A percentile compares a stretch with the other conserved stretches of the same genome.
Evolutionary conservation across 208 protist species (phyloP).

Genomic region (Leishmania guyanensis): DNA sequence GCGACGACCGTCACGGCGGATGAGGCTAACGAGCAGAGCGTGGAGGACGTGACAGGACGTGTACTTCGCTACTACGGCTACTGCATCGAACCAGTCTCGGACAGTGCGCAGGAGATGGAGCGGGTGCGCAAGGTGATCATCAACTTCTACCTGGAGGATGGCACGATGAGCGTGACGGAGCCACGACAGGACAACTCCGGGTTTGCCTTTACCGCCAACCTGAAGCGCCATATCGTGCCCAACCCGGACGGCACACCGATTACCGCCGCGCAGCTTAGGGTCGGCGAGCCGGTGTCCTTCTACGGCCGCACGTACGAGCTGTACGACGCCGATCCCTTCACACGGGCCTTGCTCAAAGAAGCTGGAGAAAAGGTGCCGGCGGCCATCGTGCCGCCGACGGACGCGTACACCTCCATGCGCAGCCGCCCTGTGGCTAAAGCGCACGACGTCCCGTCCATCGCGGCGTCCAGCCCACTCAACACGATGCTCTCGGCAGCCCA

Average conservation of each 20-base stretch:
- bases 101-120: slow-evolving; percentile 90
- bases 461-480: slow-evolving; percentile 64
- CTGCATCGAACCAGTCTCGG: slow-evolving; percentile 94
- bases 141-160: slow-evolving; percentile 96
- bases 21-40: not conserved
- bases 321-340: slow-evolving; percentile 94
- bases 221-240: slow-evolving; percentile 93
- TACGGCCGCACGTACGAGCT: slow-evolving; percentile 95
- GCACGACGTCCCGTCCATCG: slow-evolving; percentile 80
- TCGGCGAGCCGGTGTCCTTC: slow-evolving; percentile 91
- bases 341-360: slow-evolving; percentile 82
- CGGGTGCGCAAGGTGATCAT: slow-evolving; percentile 92
- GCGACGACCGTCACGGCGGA: slow-evolving; percentile 7
- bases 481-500: slow-evolving; percentile 83
- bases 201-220: slow-evolving; percentile 91
- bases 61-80: slow-evolving; percentile 96
- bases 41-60: slow-evolving; percentile 60
- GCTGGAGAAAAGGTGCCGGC: slow-evolving; percentile 60
- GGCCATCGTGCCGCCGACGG: slow-evolving; percentile 60
- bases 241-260: slow-evolving; percentile 75
- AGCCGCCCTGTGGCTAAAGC: slow-evolving; percentile 58
- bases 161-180: slow-evolving; percentile 96
- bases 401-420: slow-evolving; percentile 67
- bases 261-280: slow-evolving; percentile 78
- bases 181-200: slow-evolving; percentile 93